Conservation (phyloP, 257 asterid species). For the Solanum pinnatisectum region DNA sequence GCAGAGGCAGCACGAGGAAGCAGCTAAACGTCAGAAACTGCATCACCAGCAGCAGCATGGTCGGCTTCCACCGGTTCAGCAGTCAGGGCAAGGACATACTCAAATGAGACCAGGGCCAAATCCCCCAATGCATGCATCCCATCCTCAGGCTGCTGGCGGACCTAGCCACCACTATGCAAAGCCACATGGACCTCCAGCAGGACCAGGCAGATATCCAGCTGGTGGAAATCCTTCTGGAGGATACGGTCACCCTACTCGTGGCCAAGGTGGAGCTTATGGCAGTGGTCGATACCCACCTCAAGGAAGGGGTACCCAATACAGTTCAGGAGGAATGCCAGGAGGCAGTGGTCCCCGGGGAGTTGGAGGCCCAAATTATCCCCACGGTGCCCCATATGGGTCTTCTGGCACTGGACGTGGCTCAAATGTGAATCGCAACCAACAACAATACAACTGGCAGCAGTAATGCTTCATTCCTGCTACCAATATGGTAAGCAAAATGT, state of each 20-base stretch:
- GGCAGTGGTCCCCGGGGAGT: slow-evolving; percentile 62
- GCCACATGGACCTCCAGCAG: slow-evolving; percentile 71
- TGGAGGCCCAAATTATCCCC: slow-evolving; percentile 71
- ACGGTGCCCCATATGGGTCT: slow-evolving; percentile 53
- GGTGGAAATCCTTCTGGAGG: slow-evolving; percentile 72
- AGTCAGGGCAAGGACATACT: slow-evolving; percentile 55
- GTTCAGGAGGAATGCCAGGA: slow-evolving; percentile 42
- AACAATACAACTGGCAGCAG: slow-evolving; percentile 87
- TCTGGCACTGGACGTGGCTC: slow-evolving; percentile 85
- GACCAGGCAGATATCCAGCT: slow-evolving; percentile 70
- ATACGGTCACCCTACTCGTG: slow-evolving; percentile 63
- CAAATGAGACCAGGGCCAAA: slow-evolving; percentile 54
- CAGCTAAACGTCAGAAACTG: slow-evolving; percentile 68
- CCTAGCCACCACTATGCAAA: slow-evolving; percentile 66
- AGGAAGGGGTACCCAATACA: slow-evolving; percentile 68
- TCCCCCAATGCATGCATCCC: slow-evolving; percentile 40
- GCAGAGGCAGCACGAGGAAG: slow-evolving; percentile 81
- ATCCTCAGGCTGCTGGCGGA: slow-evolving; percentile 46
- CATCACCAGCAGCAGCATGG: slow-evolving; percentile 78
- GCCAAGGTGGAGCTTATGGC: slow-evolving; percentile 67
- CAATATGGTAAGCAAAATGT: not conserved
- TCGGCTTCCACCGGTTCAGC: slow-evolving; percentile 82
- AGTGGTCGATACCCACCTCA: slow-evolving; percentile 71
- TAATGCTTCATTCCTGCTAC: slow-evolving; percentile 13
- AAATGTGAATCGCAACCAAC: slow-evolving; percentile 66